Evolutionary conservation across 2,329 filamentous ascomycete species (phyloP).

Genomic region (Pseudogymnoascus sp.): DNA sequence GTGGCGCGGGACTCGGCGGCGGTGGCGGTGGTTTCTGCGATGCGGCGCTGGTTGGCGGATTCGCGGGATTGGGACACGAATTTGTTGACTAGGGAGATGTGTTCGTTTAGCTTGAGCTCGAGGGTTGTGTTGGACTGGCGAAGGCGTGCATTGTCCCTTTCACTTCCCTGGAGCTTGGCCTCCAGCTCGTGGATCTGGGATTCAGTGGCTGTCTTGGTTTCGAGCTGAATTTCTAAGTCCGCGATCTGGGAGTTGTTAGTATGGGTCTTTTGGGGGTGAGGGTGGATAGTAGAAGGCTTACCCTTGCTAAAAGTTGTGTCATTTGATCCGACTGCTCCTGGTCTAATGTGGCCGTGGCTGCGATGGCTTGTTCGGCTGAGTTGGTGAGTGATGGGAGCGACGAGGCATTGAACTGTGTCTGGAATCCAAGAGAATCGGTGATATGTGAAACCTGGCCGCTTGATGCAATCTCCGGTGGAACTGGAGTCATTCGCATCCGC

Average conservation of each 20-base stretch:
- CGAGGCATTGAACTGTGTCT: conserved; percentile 2
- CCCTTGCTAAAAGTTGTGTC: conserved; percentile 18
- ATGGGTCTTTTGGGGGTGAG: background rate
- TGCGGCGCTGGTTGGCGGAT: conserved; percentile 43
- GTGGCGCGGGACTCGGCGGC: conserved; percentile 12
- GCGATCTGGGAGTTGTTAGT: conserved; percentile 25
- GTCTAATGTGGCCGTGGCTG: conserved; percentile 4
- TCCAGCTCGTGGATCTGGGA: conserved; percentile 33
- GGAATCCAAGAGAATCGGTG: conserved; percentile 4
- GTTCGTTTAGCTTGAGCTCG: conserved; percentile 38
- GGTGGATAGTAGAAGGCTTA: conserved; percentile 14
- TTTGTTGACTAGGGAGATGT: conserved; percentile 35
- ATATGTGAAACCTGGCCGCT: conserved; percentile 8
- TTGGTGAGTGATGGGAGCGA: background rate
- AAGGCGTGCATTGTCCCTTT: conserved; percentile 30
- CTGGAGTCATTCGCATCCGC: conserved; percentile 10
- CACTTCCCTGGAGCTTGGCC: conserved; percentile 15
- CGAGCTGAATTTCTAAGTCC: conserved; percentile 25
- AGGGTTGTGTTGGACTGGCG: conserved; percentile 36
- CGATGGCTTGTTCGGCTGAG: conserved; percentile 1
- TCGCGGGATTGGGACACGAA: conserved; percentile 41
- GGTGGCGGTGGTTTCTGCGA: conserved; percentile 36
- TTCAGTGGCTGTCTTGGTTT: background rate
- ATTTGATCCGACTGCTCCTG: conserved; percentile 9
- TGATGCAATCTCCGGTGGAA: background rate